Evolutionary conservation across 768 basidiomycete species (phyloP), one percentile per base, ranked within the genome.

Genomic region (Neoboletus magnificus): DNA sequence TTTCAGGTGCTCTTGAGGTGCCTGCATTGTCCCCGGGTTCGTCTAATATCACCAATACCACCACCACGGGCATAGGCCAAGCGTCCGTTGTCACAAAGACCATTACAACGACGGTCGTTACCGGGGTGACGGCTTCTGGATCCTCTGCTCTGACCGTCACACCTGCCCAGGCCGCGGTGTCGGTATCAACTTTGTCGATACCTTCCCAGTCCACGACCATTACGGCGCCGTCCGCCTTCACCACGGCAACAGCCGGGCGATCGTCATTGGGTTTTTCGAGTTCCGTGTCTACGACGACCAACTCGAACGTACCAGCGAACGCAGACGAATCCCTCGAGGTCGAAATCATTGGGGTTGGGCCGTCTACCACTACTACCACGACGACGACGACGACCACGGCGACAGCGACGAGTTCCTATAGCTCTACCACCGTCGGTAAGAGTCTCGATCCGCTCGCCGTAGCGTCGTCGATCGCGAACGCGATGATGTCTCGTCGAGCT

Each of bases 1-100:
- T 74, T 3, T 77, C 82, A 9, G 64, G 64, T 5, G 55, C 66
- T 5, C 74, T 73, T 30, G 71, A 71, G 46, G 65, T 70, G 13
- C 63, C 64, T 12, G 55, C 61, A 16, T 42, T 49, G 9, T 47
- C 52, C 23, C 27, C 55, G 15, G 52, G 43, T 11, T 18, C 55
- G 9, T 45, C 53, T 1, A 40, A n/a, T 11, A 16, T 16, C 5
- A 12, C 48, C 13, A 41, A 27, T 18, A n/a, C 23, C 12, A 12
- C 42, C 16, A 48, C 11, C 29, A 29, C 48, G 22, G 52, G 35
- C 42, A 20, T 5, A 1, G 37, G 50, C 5, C 54, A 50, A 23
- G 49, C 18, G 5, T 30, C 62, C 16, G 40, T 58, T 15, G 7
- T 65, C n/a, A 66, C 70, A 3, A 71, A 61, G 18, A 69, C 69